Conservation (phyloP, 208 protist species). For the Trypanosoma brucei region DNA sequence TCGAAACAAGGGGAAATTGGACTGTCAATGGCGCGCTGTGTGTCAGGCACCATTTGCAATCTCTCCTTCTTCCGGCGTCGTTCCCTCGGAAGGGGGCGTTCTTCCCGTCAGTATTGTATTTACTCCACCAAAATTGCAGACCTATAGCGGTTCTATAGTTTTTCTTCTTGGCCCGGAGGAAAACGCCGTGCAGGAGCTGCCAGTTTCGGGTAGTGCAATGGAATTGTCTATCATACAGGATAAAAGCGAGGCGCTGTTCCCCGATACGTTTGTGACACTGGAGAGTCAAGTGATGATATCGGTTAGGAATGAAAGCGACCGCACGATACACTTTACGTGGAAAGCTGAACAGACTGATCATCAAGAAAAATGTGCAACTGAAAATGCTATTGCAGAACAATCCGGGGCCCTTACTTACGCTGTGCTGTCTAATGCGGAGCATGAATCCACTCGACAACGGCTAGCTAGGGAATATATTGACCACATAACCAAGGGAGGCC, state of each 20-base stretch:
- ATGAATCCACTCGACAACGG: constrained; percentile 16
- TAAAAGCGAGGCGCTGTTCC: constrained; percentile 46
- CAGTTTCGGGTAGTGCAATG: constrained; percentile 41
- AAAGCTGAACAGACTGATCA: constrained; percentile 39
- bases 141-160: constrained; percentile 40
- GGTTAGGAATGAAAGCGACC: constrained; percentile 83
- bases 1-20: constrained; percentile 70
- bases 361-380: constrained; percentile 6
- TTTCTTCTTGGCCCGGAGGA: constrained; percentile 84
- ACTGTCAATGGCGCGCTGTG: constrained; percentile 67
- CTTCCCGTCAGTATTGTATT: constrained; percentile 77
- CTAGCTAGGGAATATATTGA: constrained; percentile 8
- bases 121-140: constrained; percentile 25
- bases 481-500: constrained; percentile 12
- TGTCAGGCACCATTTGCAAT: constrained; percentile 30
- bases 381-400: constrained; percentile 12
- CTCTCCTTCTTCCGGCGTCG: constrained; percentile 58
- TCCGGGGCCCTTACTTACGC: constrained; percentile 9
- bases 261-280: constrained; percentile 88
- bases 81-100: constrained; percentile 48
- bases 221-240: constrained; percentile 82
- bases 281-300: constrained; percentile 79
- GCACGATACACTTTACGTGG: constrained; percentile 82
- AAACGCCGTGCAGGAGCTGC: constrained; percentile 73
- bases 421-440: constrained; percentile 6